Evolutionary conservation across 2,329 filamentous ascomycete species (phyloP), one percentile per base, ranked within the genome.

Genomic region (Ilyonectria mors-panacis): DNA sequence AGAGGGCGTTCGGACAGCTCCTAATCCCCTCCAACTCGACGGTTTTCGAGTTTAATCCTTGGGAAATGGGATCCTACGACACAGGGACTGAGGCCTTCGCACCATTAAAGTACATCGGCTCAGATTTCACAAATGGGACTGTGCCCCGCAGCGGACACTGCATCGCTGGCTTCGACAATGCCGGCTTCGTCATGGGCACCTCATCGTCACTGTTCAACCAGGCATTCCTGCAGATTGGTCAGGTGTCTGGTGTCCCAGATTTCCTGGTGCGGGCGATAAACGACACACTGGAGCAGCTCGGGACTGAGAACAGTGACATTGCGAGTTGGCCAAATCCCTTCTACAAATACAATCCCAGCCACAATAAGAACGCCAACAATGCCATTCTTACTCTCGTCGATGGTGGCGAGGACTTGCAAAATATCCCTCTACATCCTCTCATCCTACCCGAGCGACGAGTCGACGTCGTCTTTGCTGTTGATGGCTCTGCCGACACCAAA

Each of bases 141-240:
- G 79, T 96, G 21, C 81, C 87, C 0, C 77, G 83, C 12, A 78
- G 85, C 62, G 86, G 87, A 48, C 78, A 81, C 30, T 97, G 95
- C 76, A 86, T 97, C 17, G 85, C 87, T 8, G 95, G 95, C 1
- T 94, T 94, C 70, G 95, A 97, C 80, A 94, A 94, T 73, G 88
- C 88, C 26, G 93, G 93, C 7, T 97, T 89, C 76, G 84, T 97
- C 28, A 94, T 97, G 89, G 94, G 94, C 57, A 97, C 94, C 0
- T 94, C 92, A 23, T 94, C 91, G 1, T 92, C 93, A 0, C 85
- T 97, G 2, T 97, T 97, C 86, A 97, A 97, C 82, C 85, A 90
- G 74, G 88, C 93, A 74, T 81, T 97, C 19, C 84, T 94, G 3
- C 81, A 89, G 12, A 83, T 95, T 62, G 79, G 76, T 21, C 59